phyloP scores from a whole-genome alignment of 164 flowering plant genomes.

The Stephania japonica region DNA sequence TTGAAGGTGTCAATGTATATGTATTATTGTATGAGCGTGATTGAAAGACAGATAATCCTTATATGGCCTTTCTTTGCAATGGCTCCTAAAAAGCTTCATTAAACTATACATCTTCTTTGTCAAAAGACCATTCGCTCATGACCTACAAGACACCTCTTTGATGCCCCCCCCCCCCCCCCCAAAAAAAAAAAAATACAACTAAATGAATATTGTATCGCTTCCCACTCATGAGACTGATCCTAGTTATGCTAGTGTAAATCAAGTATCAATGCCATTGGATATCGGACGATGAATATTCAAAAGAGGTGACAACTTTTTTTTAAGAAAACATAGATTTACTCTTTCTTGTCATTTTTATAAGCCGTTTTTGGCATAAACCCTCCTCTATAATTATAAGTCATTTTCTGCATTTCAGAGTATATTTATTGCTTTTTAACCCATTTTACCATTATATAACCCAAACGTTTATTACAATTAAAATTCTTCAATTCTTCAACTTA shows the following conservation, averaged over 20 bases:
- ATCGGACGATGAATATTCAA: background rate
- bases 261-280: background rate
- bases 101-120: background rate
- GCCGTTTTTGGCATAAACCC: too few species aligned
- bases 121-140: background rate
- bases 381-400: too few species aligned
- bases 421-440: too few species aligned
- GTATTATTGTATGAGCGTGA: background rate
- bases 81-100: background rate
- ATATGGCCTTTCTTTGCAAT: background rate
- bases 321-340: too few species aligned
- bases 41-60: background rate
- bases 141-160: background rate
- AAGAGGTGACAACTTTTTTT: too few species aligned
- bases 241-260: background rate
- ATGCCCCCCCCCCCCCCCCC: too few species aligned
- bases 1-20: too few species aligned
- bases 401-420: too few species aligned
- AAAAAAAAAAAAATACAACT: background rate
- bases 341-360: too few species aligned
- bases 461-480: too few species aligned
- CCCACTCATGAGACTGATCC: background rate
- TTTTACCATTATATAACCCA: too few species aligned
- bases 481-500: too few species aligned
- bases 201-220: background rate